Evolutionary conservation across 441 rosid genomes (phyloP), one percentile per base, ranked within the genome.

Genomic region (Mallotus japonicus): DNA sequence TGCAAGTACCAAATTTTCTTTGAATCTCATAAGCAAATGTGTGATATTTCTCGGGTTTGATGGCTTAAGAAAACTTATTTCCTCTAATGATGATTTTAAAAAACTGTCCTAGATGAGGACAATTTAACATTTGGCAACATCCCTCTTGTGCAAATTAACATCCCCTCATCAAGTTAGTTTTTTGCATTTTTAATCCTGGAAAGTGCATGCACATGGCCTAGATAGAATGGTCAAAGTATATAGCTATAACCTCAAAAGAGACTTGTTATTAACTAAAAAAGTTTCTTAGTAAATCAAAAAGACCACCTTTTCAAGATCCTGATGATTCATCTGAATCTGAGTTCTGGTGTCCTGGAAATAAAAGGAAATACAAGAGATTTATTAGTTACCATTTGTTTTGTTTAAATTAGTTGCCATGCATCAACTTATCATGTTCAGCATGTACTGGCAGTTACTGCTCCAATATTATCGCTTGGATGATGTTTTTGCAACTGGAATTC

Each of bases 141-240:
- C 10, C 46, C 46, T 42, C 46, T 6, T 1, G 32, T 28, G 32
- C 46, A 42, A 42, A 42, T 42, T 5, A 8, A 42, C 46, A 42
- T 8, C 53, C 19, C 3, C 17, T 8, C 34, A 46, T 20, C 11
- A 62, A 19, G 51, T 46, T 22, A 9, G 11, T 60, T 17, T 32
- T 32, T 60, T 65, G 55, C 32, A 44, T 46, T 65, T 37, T 46
- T 2, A 47, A 46, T 65, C 68, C 68, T 65, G 17, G 32, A 12
- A 65, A 77, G 68, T 53, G 72, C 69, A 50, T 58, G 69, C 83
- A 77, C 84, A 62, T 78, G 84, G 80, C 77, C 46, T 37, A 46
- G 82, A 80, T 82, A 74, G 79, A 24, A 24, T 24, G 28, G 28
- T 24, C 70, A 66, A 69, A 20, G 46, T 62, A 75, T 75, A 59